A percentile compares a stretch with the other conserved stretches of the same genome.
These are phyloP conservation scores for Homolaphlyctis polyrhiza DNA, from an alignment of 371 early-diverging fungal species.

Conservation along the genomic window DNA sequence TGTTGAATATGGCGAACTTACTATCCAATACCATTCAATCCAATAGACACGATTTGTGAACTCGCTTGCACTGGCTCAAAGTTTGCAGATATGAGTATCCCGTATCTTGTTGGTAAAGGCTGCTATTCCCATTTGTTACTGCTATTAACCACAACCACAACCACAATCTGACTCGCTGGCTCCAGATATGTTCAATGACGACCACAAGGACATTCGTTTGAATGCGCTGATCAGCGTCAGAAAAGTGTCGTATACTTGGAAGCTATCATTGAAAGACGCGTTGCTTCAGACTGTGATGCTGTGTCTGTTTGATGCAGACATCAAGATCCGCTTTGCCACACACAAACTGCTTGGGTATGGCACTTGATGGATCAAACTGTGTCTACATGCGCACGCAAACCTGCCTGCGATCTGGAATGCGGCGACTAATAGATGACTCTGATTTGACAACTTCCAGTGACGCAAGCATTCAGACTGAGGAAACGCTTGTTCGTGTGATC, in stretches of 20 bases:
- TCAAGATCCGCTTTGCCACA: background rate
- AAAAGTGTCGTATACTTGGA: background rate
- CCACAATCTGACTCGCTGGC: no score
- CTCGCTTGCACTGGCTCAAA: background rate
- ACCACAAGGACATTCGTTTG: background rate
- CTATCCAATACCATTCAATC: no score
- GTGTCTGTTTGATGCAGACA: constrained; percentile 1
- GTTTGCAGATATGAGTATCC: constrained; percentile 3
- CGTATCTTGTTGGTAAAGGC: background rate
- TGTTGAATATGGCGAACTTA: no score
- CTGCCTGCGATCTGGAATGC: no score
- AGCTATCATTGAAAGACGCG: background rate
- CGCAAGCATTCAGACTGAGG: background rate
- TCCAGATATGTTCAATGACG: constrained; percentile 5
- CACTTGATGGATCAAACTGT: no score
- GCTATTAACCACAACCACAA: background rate
- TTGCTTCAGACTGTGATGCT: background rate
- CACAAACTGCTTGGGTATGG: background rate
- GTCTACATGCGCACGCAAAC: no score
- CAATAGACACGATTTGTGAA: constrained; percentile 1
- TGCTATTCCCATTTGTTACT: background rate
- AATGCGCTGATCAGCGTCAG: background rate
- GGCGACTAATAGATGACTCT: background rate
- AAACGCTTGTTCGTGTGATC: background rate
- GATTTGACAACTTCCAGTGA: background rate